A percentile compares a stretch with the other conserved stretches of the same genome.
These are phyloP conservation scores for Glutinoglossum americanum DNA, from an alignment of 495 filamentous ascomycete species.

Conservation along the genomic window DNA sequence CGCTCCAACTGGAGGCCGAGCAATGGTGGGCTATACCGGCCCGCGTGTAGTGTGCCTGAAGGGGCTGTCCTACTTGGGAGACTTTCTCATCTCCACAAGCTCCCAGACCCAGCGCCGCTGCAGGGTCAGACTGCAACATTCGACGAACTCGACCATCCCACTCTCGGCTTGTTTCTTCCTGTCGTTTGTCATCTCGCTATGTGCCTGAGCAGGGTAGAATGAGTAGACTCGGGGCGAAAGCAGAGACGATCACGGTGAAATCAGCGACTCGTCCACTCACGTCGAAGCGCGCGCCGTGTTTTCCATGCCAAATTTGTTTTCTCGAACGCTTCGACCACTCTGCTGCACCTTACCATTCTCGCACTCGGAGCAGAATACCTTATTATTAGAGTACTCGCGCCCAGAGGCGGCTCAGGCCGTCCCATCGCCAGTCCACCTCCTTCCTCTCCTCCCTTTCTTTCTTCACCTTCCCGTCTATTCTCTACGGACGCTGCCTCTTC, in stretches of 20 bases:
- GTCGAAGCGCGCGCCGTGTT: not conserved
- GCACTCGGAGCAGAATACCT: not conserved
- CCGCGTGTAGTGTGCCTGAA: not conserved
- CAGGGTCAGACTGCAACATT: not conserved
- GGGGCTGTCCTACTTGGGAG: not conserved
- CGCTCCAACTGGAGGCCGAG: not conserved
- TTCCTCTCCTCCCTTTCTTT: not conserved
- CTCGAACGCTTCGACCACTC: not conserved
- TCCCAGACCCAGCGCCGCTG: not conserved
- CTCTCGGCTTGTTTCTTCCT: not conserved
- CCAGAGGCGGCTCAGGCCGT: not conserved
- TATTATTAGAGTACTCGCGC: not conserved
- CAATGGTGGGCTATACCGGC: not conserved
- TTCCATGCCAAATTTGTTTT: conserved; percentile 1
- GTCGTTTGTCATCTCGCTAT: not conserved
- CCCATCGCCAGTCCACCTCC: not conserved
- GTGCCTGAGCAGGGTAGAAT: not conserved
- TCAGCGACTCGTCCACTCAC: not conserved
- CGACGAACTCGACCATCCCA: not conserved
- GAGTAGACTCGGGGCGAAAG: not conserved
- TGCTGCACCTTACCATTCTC: not conserved
- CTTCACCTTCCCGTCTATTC: not conserved
- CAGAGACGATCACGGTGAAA: not conserved
- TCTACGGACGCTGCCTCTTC: not conserved
- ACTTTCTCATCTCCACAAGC: not conserved